phyloP scores from a whole-genome alignment of 495 filamentous ascomycete species.

The Aspergillus sclerotioniger region DNA sequence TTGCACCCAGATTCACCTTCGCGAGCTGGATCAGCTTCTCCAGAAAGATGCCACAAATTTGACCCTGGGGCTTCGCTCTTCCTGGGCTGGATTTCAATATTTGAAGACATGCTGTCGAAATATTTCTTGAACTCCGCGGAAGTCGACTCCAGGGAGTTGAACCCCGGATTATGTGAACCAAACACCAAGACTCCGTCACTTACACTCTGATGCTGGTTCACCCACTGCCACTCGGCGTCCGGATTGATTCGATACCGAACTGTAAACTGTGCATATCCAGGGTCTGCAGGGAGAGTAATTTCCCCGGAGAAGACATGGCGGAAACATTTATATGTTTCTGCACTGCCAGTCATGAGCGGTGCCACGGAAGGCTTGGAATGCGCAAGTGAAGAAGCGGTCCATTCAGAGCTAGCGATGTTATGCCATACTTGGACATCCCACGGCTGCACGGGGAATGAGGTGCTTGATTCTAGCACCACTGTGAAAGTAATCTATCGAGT shows the following conservation, averaged over 20 bases:
- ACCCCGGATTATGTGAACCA: slow-evolving; percentile 18
- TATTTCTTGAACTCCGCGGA: slow-evolving; percentile 52
- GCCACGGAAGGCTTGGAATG: slow-evolving; percentile 23
- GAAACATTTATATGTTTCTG: slow-evolving; percentile 22
- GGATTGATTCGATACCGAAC: slow-evolving; percentile 63
- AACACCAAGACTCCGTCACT: slow-evolving; percentile 64
- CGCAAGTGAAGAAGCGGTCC: slow-evolving; percentile 35
- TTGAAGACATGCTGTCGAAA: slow-evolving; percentile 57
- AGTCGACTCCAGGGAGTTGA: slow-evolving; percentile 10
- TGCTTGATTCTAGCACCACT: slow-evolving; percentile 68
- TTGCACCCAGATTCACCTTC: slow-evolving; percentile 55
- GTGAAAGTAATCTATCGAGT: slow-evolving; percentile 54
- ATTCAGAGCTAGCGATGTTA: slow-evolving; percentile 48
- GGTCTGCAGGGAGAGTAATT: slow-evolving; percentile 31
- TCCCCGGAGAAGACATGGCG: slow-evolving; percentile 40
- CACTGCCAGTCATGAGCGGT: slow-evolving; percentile 33
- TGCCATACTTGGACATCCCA: slow-evolving; percentile 83
- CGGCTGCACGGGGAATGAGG: slow-evolving; percentile 47
- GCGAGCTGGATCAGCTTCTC: slow-evolving; percentile 50
- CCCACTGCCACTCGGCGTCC: slow-evolving; percentile 70
- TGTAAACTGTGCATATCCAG: slow-evolving; percentile 61
- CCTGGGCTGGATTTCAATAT: slow-evolving; percentile 54
- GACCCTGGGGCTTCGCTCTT: slow-evolving; percentile 69
- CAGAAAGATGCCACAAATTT: slow-evolving; percentile 65
- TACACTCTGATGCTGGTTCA: slow-evolving; percentile 57